A percentile compares a stretch with the other conserved stretches of the same genome.
Conservation (phyloP, 1,284 basidiomycete genomes). For the Irpex sp. region DNA sequence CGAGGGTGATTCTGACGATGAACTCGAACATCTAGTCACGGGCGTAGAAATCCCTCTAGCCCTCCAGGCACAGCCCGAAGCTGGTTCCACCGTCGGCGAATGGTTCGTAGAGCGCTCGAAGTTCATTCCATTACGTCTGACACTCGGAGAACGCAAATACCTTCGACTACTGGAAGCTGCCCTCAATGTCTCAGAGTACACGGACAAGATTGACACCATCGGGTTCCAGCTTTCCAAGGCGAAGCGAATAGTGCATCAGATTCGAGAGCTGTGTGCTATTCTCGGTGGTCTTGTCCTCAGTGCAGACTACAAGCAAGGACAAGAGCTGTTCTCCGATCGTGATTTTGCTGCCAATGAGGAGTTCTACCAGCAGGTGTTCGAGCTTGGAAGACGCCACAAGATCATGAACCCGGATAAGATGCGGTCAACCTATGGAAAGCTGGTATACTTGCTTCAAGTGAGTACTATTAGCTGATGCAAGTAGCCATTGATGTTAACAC, state of each 20-base stretch:
- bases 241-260: slow-evolving; percentile 78
- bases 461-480: slow-evolving; percentile 13
- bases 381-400: slow-evolving; percentile 78
- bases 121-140: slow-evolving; percentile 73
- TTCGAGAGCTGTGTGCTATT: slow-evolving; percentile 79
- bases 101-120: slow-evolving; percentile 79
- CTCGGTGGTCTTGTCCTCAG: slow-evolving; percentile 75
- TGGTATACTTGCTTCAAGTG: slow-evolving; percentile 79
- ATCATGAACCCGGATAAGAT: slow-evolving; percentile 86
- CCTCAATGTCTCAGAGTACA: slow-evolving; percentile 77
- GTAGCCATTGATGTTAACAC: not conserved
- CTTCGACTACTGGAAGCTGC: slow-evolving; percentile 79
- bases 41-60: slow-evolving; percentile 29
- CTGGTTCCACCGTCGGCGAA: slow-evolving; percentile 63
- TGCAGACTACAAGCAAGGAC: slow-evolving; percentile 81
- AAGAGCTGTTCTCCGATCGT: slow-evolving; percentile 73
- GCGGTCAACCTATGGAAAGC: slow-evolving; percentile 82
- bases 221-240: slow-evolving; percentile 71
- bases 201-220: slow-evolving; percentile 79
- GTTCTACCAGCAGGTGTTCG: slow-evolving; percentile 74
- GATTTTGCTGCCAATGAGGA: slow-evolving; percentile 74
- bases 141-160: slow-evolving; percentile 69
- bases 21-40: slow-evolving; percentile 25
- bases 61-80: slow-evolving; percentile 48
- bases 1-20: slow-evolving; percentile 48